Evolutionary conservation across 495 filamentous ascomycete genomes (phyloP), one percentile per base, ranked within the genome.

Genomic region (Viridothelium virens): DNA sequence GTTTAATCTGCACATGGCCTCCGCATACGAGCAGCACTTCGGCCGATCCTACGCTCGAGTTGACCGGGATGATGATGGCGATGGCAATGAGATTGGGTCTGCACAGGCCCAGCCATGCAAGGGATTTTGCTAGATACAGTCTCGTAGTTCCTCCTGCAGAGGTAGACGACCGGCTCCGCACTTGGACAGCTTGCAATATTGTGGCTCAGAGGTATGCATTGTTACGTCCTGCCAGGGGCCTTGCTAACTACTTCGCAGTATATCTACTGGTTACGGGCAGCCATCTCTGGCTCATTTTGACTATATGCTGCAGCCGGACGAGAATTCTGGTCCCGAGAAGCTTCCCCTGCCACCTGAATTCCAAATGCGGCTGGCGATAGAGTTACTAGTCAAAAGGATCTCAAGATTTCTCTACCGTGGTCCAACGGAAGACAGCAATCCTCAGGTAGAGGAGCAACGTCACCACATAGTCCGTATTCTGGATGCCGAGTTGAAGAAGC

Each of bases 111-210:
- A 92, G 89, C 48, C 89, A 96, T 76, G 87, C 89, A 25, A 91
- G 96, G 73, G 92, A 96, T 76, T 96, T 96, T 76, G 89, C 89
- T 36, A 85, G 91, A 33, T 89, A 90, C 48, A 85, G 86, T 3
- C 85, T 96, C 18, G 88, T 93, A 69, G 82, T 96, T 41, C 89
- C 89, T 69, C 89, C 90, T 66, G 90, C 92, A 69, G 90, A 96
- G 68, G 80, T 96, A 65, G 84, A 87, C 69, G 92, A 96, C 72
- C 85, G 92, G 64, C 86, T 96, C 56, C 84, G 86, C 66, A 96
- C 92, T 0, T 96, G 92, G 92, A 91, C 91, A 16, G 87, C 91
- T 11, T 93, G 90, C 73, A 96, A 96, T 73, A 91, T 94, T 71
- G 91, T 96, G 56, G 87, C 91, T n/a, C 91, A 96, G 75, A 80